phyloP scores from a whole-genome alignment of 2,329 filamentous ascomycete genomes.

The Aspergillus amoenus region DNA sequence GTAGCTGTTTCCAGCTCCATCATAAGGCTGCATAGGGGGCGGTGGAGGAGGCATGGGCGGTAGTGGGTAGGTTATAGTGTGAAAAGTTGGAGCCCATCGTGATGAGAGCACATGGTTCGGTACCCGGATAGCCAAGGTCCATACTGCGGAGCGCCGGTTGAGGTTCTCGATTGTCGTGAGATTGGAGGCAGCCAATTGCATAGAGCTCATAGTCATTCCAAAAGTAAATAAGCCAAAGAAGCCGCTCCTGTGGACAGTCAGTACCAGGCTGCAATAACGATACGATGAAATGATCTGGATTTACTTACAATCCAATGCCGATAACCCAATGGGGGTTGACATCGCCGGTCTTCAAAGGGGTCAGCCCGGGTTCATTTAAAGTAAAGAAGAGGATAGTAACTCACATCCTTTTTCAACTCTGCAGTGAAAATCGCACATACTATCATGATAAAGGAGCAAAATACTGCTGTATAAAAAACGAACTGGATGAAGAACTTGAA shows the following conservation, averaged over 20 bases:
- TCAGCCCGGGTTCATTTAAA: neutral
- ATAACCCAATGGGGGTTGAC: conserved; percentile 65
- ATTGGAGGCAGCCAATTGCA: conserved; percentile 70
- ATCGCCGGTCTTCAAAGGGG: conserved; percentile 27
- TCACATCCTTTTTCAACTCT: conserved; percentile 51
- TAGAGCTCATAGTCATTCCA: conserved; percentile 72
- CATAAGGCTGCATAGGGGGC: neutral
- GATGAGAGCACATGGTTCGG: conserved; percentile 49
- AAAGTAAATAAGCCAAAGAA: conserved; percentile 80
- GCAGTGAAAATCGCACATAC: conserved; percentile 64
- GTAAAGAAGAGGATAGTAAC: conserved; percentile 12
- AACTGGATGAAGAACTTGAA: conserved; percentile 96
- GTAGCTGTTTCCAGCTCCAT: conserved; percentile 17
- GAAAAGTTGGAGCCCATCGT: conserved; percentile 34
- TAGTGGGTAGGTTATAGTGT: conserved; percentile 43
- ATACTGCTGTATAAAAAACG: conserved; percentile 68
- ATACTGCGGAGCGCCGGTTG: conserved; percentile 58
- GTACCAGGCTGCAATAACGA: conserved; percentile 1
- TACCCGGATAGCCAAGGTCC: conserved; percentile 73
- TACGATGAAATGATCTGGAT: neutral
- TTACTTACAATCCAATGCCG: conserved; percentile 59
- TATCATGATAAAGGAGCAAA: conserved; percentile 64
- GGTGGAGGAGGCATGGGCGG: conserved; percentile 22
- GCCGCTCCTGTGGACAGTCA: conserved; percentile 44
- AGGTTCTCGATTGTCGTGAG: conserved; percentile 83